Conservation (phyloP, 768 basidiomycete species). For the Tulasnella sp. region DNA sequence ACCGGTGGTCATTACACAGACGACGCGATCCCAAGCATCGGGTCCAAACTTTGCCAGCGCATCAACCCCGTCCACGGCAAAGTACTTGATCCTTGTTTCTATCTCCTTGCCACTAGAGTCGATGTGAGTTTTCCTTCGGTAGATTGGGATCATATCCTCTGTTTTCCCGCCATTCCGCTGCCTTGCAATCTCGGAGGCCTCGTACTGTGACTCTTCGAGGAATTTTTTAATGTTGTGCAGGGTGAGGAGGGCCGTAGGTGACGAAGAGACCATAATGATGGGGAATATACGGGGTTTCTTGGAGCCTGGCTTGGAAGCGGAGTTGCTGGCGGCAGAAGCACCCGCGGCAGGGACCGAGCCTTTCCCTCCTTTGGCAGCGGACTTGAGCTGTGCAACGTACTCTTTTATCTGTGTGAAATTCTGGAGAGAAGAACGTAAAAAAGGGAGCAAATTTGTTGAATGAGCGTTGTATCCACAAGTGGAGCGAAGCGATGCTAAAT, state of each 20-base stretch:
- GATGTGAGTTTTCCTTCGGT: constrained; percentile 68
- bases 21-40: constrained; percentile 94
- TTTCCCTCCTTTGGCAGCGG: constrained; percentile 53
- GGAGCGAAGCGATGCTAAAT: background rate
- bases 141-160: constrained; percentile 84
- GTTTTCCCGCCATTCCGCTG: constrained; percentile 50
- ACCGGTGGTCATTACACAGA: constrained; percentile 97
- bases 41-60: constrained; percentile 86
- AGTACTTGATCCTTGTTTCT: constrained; percentile 54
- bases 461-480: background rate
- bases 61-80: constrained; percentile 88
- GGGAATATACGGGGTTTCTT: constrained; percentile 82
- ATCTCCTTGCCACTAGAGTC: constrained; percentile 62
- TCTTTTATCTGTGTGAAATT: constrained; percentile 71
- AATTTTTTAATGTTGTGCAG: constrained; percentile 98
- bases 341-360: constrained; percentile 35
- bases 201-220: constrained; percentile 85
- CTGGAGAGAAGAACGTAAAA: constrained; percentile 40
- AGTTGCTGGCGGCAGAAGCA: constrained; percentile 23
- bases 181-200: constrained; percentile 70
- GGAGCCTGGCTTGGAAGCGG: constrained; percentile 44
- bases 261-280: constrained; percentile 96
- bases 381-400: constrained; percentile 63
- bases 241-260: constrained; percentile 89
- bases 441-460: background rate